Base-by-base conservation (phyloP, 768 basidiomycete genomes). In the Lactifluus pinguis region DNA sequence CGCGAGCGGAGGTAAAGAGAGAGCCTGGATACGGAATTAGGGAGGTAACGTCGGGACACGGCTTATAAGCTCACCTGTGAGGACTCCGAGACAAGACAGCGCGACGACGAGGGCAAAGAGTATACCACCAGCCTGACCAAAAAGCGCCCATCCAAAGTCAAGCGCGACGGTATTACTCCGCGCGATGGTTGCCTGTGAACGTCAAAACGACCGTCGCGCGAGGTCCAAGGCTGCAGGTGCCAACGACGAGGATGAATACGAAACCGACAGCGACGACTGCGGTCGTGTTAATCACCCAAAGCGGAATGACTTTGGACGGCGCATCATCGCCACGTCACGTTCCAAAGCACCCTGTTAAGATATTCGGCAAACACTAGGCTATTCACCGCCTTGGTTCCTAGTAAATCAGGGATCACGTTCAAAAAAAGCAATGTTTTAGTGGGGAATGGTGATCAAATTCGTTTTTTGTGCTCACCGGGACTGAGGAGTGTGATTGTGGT, bases 331-430 rank as follows among this genome's bases (percentile, higher is more conserved):
- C 57, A 15, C 57, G 57, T 58, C 30, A 41, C 50, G 13, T 52
- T 52, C 57, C 57, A 58, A 5, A 58, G 9, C 7, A 51, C 32
- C 41, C 57, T 50, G 41, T 58, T 32, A 6, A 58, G 9, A 17
- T 51, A 58, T 15, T 58, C 57, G 8, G 57, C 57, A 25, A 58
- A 51, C 11, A 58, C 57, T n/a, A 58, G 49, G 32, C 57, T 58
- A 38, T 42, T 58, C 41, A 58, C 57, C 14, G 57, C 57, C 57
- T 51, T 58, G 13, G 57, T 58, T 25, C 57, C 49, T 58, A 21
- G 3, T 32, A 48, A n/a, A 8, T 32, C 30, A 25, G 25, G 25
- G 25, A 25, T 25, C 25, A 25, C 25, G 25, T 25, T 25, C 25
- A 25, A 25, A 25, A 25, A n/a, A n/a, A n/a, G n/a, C 25, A 25